Evolutionary conservation across 1,284 basidiomycete genomes (phyloP), one percentile per base, ranked within the genome.

Genomic region (Spongiforma sp.): DNA sequence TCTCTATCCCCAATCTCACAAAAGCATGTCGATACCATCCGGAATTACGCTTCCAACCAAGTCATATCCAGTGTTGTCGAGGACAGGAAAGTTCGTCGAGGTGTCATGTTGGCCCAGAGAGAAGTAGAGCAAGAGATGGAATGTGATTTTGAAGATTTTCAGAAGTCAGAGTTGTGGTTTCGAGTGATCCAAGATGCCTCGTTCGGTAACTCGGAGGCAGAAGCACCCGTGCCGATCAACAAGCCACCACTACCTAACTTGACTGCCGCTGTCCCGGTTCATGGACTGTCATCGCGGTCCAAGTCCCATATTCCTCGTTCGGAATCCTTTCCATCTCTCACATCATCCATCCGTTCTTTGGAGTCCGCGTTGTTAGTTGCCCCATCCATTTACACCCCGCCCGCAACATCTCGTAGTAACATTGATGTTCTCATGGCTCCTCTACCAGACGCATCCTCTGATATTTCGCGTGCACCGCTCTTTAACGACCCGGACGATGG

Each of bases 91-190:
- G 91, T 93, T 4, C 86, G 93, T 9, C 82, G 87, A 57, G 90
- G 89, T 65, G 91, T 98, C 21, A 88, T 98, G 77, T 79, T 92
- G 4, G 89, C 94, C 2, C 97, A 99, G 74, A 82, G 84, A 63
- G 92, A 96, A 68, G 89, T 96, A 2, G 93, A 96, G 72, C 85
- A 89, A 34, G 88, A 92, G 60, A 96, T 99, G 93, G 90, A 93
- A 69, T 91, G 93, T 60, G 95, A 98, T 75, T 98, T 96, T 77
- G 89, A 92, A 55, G 88, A 89, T 10, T 99, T 99, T 75, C 87
- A 90, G 70, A 82, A 87, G 65, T 95, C 93, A 43, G 94, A 96
- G 70, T 83, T 98, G 12, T 98, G 93, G 88, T 92, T 95, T 79
- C 91, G 94, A 61, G 95, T 94, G 1, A 81, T 93, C 3, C 87